Base-by-base conservation (phyloP, 768 basidiomycete species). In the Thelephora ganbajun region DNA sequence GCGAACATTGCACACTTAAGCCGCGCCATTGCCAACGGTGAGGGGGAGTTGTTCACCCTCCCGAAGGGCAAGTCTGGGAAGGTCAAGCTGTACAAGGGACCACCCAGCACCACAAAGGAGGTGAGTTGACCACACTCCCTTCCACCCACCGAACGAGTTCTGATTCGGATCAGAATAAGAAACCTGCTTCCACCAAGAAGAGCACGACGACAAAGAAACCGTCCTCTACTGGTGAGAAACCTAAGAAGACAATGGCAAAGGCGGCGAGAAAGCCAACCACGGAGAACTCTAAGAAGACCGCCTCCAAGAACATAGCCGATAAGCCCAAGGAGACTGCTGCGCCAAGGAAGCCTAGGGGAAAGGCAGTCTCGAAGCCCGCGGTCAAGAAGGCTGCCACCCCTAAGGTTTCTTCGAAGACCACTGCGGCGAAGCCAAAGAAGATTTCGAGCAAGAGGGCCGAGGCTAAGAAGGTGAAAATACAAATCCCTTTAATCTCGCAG, bases 41-140 rank as follows among this genome's bases (percentile, higher is more conserved):
- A 73, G 51, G 67, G 67, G 45, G 73, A 72, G 33, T 59, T 66
- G 33, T 79, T 82, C 59, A 54, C 64, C 18, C 66, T 81, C 20
- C 80, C 80, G 44, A 80, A 79, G 63, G 80, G 76, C 51, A 70
- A 72, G 2, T 77, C 80, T 18, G 83, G 83, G 47, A 77, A 83
- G 58, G 82, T 89, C 51, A 87, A 84, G 61, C 73, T 87, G 18
- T 71, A 74, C 18, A 82, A 79, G 66, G 52, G 58, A 42, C 74
- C 70, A 56, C 53, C 66, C 13, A 41, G 39, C 39, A 68, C 67
- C 4, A 57, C 72, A n/a, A 82, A 83, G 61, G 81, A 83, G 75
- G 81, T 82, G 45, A 35, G 59, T 55, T 14, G 3, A 4, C 14
- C 18, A 50, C 22, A 36, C 7, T 48, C 35, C 12, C 16, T 45